Evolutionary conservation across 208 protist genomes (phyloP).

Genomic region (Herpetomonas tarakana): DNA sequence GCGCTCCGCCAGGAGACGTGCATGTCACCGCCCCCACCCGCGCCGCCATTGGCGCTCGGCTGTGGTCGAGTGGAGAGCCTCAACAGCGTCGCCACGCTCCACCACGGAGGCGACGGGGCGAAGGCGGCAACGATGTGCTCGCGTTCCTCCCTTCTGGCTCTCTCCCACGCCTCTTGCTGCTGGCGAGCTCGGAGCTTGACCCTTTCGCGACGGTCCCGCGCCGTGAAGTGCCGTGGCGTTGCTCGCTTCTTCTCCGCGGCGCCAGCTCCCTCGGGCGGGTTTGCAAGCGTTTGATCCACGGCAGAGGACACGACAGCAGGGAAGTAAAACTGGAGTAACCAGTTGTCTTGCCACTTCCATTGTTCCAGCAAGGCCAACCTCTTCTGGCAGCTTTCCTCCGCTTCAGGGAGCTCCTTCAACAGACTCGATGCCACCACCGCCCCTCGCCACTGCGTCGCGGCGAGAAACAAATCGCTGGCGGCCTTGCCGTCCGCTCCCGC

Average conservation of each 20-base stretch:
- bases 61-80: slow-evolving; percentile 4
- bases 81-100: slow-evolving; percentile 1
- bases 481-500: background rate
- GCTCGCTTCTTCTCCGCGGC: slow-evolving; percentile 6
- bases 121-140: slow-evolving; percentile 1
- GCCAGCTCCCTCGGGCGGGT: background rate
- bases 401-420: slow-evolving; percentile 11
- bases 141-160: background rate
- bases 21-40: slow-evolving; percentile 8
- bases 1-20: slow-evolving; percentile 28
- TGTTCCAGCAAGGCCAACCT: background rate
- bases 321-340: background rate
- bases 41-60: background rate
- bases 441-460: slow-evolving; percentile 21
- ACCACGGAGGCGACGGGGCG: background rate
- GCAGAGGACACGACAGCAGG: background rate
- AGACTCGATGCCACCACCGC: slow-evolving; percentile 15
- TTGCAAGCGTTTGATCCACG: background rate
- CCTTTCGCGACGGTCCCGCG: slow-evolving; percentile 21
- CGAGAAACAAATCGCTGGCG: slow-evolving; percentile 14
- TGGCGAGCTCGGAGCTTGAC: background rate
- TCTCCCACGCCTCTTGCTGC: background rate
- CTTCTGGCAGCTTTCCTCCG: background rate
- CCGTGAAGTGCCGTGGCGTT: slow-evolving; percentile 5
- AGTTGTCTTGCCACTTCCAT: background rate